Evolutionary conservation across 2,329 filamentous ascomycete genomes (phyloP).

Genomic region (Rachicladosporium sp.): DNA sequence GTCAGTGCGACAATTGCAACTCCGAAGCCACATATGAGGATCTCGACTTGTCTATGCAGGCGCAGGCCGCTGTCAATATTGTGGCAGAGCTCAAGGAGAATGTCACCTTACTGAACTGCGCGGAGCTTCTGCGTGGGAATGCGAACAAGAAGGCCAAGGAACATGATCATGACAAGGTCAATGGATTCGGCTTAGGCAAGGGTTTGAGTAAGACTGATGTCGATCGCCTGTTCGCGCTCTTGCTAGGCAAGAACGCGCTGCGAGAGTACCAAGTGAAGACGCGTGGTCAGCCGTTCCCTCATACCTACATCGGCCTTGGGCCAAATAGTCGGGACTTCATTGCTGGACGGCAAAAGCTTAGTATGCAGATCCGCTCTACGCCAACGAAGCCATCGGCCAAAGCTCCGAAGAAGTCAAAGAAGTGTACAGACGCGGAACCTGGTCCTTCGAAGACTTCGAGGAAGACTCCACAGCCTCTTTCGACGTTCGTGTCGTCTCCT

Average conservation of each 20-base stretch:
- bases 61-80: slow-evolving; percentile 56
- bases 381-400: slow-evolving; percentile 7
- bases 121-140: slow-evolving; percentile 70
- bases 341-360: slow-evolving; percentile 31
- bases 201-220: slow-evolving; percentile 62
- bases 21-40: slow-evolving; percentile 58
- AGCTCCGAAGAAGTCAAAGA: slow-evolving; percentile 11
- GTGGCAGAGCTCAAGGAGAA: slow-evolving; percentile 48
- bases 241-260: slow-evolving; percentile 63
- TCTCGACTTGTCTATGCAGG: slow-evolving; percentile 66
- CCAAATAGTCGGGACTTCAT: slow-evolving; percentile 27
- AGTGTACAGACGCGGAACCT: slow-evolving; percentile 7
- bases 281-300: slow-evolving; percentile 30
- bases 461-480: slow-evolving; percentile 39
- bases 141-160: slow-evolving; percentile 47
- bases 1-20: slow-evolving; percentile 80
- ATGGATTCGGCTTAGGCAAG: slow-evolving; percentile 56
- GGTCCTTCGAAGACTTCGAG: slow-evolving; percentile 21
- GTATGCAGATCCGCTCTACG: slow-evolving; percentile 38
- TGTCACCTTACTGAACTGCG: slow-evolving; percentile 66
- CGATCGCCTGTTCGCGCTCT: slow-evolving; percentile 68
- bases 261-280: slow-evolving; percentile 39
- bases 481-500: slow-evolving; percentile 57
- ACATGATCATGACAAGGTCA: slow-evolving; percentile 37
- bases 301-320: slow-evolving; percentile 39